Base-by-base conservation (phyloP, 805 yeast species). In the Peterozyma xylosa region DNA sequence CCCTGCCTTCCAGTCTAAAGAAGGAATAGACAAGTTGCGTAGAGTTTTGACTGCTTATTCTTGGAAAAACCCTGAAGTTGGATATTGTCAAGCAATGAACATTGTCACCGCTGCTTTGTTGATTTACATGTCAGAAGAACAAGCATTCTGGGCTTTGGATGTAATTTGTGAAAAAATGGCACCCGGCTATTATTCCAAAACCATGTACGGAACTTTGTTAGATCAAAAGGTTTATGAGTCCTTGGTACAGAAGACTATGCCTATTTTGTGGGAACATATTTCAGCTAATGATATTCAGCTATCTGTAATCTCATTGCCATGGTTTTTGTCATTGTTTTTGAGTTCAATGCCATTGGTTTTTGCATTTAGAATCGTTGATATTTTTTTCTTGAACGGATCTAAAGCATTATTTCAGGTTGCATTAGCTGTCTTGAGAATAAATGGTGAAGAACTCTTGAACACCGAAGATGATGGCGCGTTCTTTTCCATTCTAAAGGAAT, bases 51-150 rank as follows among this genome's bases (percentile, higher is more conserved):
- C 95, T 0, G 96, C 96, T 0, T 93, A 90, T 57, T 86, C 96
- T 0, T 93, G 98, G 97, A 86, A 85, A 51, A 89, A 90, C 59
- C 96, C 96, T 0, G 96, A 91, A 36, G 87, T 93, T 21, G 99
- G 99, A 0, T 93, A 93, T 61, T 93, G 99, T 60, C 99, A 93
- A 62, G 99, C 98, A 1, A 93, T 95, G 99, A 93, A 93, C 59
- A 93, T 93, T 42, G 89, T 86, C 9, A 80, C 78, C 2, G 95
- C 95, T 1, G 90, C 87, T 0, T 60, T 86, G 42, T 64, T 86
- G 47, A 84, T 84, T 35, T 85, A 80, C 59, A 89, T 87, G 84
- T 84, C 95, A 9, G 99, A 93, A 61, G 99, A 91, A 51, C 98
- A 93, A 62, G 98, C 96, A 0, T 93, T 88, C 57, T 93, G 98